Evolutionary conservation across 306 rosid genomes (phyloP).

Genomic region (Coriaria nepalensis): DNA sequence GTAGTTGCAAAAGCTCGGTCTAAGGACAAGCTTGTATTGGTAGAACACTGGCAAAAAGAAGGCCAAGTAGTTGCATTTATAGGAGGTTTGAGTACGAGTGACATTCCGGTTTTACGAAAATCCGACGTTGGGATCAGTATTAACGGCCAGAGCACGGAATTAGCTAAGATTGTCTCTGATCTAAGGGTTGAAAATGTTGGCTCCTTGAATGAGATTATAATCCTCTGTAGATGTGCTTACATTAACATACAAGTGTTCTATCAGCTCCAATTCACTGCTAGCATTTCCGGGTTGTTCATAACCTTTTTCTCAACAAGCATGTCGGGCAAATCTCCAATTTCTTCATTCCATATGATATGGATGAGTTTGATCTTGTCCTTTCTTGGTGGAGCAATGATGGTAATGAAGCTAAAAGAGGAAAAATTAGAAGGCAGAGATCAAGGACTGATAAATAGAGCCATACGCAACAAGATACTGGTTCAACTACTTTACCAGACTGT

Average conservation of each 20-base stretch:
- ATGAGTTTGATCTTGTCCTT: conserved; percentile 26
- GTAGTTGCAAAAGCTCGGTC: conserved; percentile 32
- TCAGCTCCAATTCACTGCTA: conserved; percentile 34
- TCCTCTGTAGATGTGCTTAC: conserved; percentile 24
- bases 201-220: conserved; percentile 17
- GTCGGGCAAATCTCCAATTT: conserved; percentile 45
- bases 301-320: conserved; percentile 22
- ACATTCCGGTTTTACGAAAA: conserved; percentile 21
- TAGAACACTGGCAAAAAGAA: conserved; percentile 13
- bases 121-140: conserved; percentile 39
- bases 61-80: conserved; percentile 41
- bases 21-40: conserved; percentile 31
- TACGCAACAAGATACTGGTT: conserved; percentile 23
- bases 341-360: conserved; percentile 40
- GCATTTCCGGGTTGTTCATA: conserved; percentile 31
- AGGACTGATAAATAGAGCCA: conserved; percentile 20
- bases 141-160: conserved; percentile 4
- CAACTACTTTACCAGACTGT: conserved; percentile 36
- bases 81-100: conserved; percentile 26
- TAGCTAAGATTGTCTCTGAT: conserved; percentile 18
- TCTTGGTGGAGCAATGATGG: conserved; percentile 47
- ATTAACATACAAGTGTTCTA: conserved; percentile 42
- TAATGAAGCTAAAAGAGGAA: conserved; percentile 24
- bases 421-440: conserved; percentile 10
- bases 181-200: conserved; percentile 12